phyloP scores from a whole-genome alignment of 2,329 filamentous ascomycete genomes.

The Fusarium pininemorale region DNA sequence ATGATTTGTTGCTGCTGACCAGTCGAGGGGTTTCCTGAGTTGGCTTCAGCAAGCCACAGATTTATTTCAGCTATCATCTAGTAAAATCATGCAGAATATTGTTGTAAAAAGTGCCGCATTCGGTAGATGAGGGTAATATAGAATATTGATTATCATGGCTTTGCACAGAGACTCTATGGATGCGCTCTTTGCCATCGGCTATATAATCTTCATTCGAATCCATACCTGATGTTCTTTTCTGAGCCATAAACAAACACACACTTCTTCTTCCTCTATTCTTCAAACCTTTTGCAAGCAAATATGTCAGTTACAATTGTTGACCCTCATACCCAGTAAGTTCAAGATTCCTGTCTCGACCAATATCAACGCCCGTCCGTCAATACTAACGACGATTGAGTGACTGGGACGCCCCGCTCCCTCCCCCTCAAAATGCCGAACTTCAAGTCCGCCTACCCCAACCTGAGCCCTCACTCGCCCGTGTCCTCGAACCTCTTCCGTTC shows the following conservation, averaged over 20 bases:
- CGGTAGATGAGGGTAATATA: rapidly evolving
- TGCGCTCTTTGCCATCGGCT: not conserved
- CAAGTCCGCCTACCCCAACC: constrained; percentile 22
- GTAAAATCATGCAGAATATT: rapidly evolving
- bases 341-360: not conserved
- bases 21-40: not conserved
- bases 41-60: not conserved
- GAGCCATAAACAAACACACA: not conserved
- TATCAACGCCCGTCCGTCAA: rapidly evolving
- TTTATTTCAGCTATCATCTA: not conserved
- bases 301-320: not conserved
- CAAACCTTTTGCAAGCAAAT: not conserved
- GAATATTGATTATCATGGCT: not conserved
- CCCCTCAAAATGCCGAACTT: not conserved
- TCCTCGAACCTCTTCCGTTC: constrained; percentile 23
- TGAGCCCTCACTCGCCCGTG: not conserved
- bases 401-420: not conserved
- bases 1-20: not conserved
- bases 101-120: rapidly evolving
- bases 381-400: not conserved
- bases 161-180: not conserved
- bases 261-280: not conserved
- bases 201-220: not conserved
- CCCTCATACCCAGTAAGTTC: constrained; percentile 11
- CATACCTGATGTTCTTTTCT: rapidly evolving